phyloP scores from a whole-genome alignment of 441 rosid species.

The Euphorbia schlechtendalii region DNA sequence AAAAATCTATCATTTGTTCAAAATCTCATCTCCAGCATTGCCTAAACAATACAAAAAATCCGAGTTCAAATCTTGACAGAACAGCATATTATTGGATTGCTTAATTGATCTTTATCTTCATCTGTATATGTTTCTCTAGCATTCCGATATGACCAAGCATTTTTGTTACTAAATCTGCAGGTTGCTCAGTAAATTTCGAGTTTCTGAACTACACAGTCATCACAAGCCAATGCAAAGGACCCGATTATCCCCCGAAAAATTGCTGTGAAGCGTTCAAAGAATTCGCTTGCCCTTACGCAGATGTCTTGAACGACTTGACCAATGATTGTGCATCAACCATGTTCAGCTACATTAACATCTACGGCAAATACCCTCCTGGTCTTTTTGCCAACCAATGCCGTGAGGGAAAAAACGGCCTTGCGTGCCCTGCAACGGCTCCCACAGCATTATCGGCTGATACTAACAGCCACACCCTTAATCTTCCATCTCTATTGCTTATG shows the following conservation, averaged over 20 bases:
- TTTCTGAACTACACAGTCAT: slow-evolving; percentile 50
- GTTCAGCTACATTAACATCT: slow-evolving; percentile 82
- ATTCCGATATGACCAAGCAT: neutral
- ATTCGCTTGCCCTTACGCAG: slow-evolving; percentile 69
- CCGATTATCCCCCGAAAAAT: slow-evolving; percentile 36
- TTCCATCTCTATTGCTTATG: slow-evolving; percentile 20
- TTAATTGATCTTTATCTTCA: neutral
- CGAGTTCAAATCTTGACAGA: neutral
- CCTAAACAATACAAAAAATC: neutral
- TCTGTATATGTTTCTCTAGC: neutral
- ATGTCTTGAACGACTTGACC: slow-evolving; percentile 47
- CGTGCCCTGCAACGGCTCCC: slow-evolving; percentile 43
- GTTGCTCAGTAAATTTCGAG: slow-evolving; percentile 59
- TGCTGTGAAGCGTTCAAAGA: slow-evolving; percentile 71
- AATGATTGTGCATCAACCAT: slow-evolving; percentile 62
- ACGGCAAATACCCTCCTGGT: slow-evolving; percentile 75
- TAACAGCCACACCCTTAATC: slow-evolving; percentile 14
- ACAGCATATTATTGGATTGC: neutral
- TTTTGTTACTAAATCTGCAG: slow-evolving; percentile 29
- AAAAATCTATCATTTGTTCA: neutral
- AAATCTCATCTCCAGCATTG: neutral
- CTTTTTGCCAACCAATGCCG: slow-evolving; percentile 68
- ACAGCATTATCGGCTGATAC: slow-evolving; percentile 20
- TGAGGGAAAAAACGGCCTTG: slow-evolving; percentile 56
- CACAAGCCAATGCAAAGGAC: slow-evolving; percentile 66